phyloP scores from a whole-genome alignment of 768 basidiomycete genomes.

The Calocera viscosa region DNA sequence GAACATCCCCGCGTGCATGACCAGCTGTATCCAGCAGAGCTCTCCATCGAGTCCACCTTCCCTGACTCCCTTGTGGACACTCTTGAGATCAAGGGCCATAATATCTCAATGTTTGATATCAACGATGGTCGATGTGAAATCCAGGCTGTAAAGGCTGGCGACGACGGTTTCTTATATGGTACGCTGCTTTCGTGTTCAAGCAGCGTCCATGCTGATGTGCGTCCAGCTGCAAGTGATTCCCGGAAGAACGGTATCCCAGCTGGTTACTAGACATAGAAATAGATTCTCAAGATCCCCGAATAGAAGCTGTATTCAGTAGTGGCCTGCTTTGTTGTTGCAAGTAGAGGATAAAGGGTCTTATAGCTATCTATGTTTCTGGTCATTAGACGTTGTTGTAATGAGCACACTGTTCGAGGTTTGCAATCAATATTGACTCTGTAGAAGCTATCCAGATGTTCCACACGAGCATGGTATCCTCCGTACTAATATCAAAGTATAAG shows the following conservation, averaged over 20 bases:
- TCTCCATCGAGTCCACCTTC: slow-evolving; percentile 53
- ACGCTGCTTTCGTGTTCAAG: slow-evolving; percentile 20
- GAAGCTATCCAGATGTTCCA: too few species aligned
- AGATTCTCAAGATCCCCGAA: background rate
- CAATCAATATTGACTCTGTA: too few species aligned
- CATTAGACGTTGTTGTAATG: too few species aligned
- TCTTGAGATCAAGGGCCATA: slow-evolving; percentile 54
- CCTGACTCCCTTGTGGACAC: slow-evolving; percentile 43
- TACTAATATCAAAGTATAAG: too few species aligned
- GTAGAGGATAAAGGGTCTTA: background rate
- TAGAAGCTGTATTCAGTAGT: background rate
- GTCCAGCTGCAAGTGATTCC: slow-evolving; percentile 71
- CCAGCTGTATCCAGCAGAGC: slow-evolving; percentile 57
- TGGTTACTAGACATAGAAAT: slow-evolving; percentile 43
- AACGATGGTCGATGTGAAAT: slow-evolving; percentile 65
- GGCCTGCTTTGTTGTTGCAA: background rate
- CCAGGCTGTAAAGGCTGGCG: slow-evolving; percentile 45
- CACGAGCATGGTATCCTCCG: too few species aligned
- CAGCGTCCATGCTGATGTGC: background rate
- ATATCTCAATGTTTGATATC: slow-evolving; percentile 47
- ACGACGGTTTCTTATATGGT: slow-evolving; percentile 53
- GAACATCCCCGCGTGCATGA: slow-evolving; percentile 76
- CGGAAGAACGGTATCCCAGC: slow-evolving; percentile 87
- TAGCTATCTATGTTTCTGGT: background rate
- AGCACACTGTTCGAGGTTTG: too few species aligned